Percentiles rank a stretch among this genome's conserved stretches.
phyloP scores from a whole-genome alignment of 2,329 filamentous ascomycete genomes.

The Monilinia vaccinii-corymbosi region DNA sequence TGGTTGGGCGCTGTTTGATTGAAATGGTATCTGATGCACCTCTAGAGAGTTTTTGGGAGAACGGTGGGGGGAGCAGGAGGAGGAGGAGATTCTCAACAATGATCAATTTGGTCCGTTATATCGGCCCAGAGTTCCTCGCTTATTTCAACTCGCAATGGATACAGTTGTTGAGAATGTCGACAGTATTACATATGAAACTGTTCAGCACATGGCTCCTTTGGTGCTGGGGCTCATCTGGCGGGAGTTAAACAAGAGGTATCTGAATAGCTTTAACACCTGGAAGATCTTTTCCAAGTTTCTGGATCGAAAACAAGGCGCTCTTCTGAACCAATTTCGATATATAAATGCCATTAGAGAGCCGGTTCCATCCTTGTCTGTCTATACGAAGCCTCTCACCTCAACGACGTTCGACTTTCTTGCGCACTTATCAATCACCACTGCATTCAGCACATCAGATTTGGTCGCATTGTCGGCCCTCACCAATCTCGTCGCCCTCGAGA shows the following conservation, averaged over 20 bases:
- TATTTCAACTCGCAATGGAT: not conserved
- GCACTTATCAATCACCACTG: constrained; percentile 25
- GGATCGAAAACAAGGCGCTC: constrained; percentile 10
- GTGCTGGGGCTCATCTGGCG: not conserved
- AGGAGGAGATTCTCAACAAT: not conserved
- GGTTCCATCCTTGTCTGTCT: constrained; percentile 18
- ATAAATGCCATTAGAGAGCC: constrained; percentile 20
- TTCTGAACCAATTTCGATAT: constrained; percentile 21
- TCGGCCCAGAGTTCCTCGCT: not conserved
- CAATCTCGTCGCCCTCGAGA: constrained; percentile 28
- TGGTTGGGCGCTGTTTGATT: too few species aligned
- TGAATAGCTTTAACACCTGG: constrained; percentile 25
- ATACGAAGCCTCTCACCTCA: constrained; percentile 24
- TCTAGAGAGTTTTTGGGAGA: not conserved
- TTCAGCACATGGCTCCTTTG: not conserved
- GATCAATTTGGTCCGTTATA: not conserved
- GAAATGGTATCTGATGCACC: not conserved
- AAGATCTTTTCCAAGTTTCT: constrained; percentile 25
- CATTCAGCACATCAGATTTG: constrained; percentile 21
- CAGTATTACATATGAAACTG: not conserved
- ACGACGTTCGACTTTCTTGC: constrained; percentile 27
- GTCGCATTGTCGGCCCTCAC: constrained; percentile 26
- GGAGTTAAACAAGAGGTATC: constrained; percentile 3
- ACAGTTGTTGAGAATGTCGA: not conserved
- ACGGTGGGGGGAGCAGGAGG: not conserved